Conservation (phyloP, 148 eudicot species). For the Diospyros lotus region DNA sequence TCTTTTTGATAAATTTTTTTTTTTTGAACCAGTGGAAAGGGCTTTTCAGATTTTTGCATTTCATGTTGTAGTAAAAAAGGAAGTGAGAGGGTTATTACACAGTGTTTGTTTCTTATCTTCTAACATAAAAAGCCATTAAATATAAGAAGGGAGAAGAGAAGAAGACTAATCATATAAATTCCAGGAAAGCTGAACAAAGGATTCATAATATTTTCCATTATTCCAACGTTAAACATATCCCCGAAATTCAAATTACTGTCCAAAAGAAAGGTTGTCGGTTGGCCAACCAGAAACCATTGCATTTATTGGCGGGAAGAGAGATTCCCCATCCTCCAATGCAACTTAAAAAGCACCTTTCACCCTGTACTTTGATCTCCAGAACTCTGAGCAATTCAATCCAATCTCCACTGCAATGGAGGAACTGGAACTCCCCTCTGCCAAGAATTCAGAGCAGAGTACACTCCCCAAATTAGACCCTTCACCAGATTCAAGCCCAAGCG, state of each 20-base stretch:
- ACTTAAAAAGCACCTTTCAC: neutral
- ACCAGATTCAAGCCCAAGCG: constrained; percentile 7
- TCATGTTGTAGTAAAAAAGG: too few species aligned
- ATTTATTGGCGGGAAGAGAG: constrained; percentile 24
- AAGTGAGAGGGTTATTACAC: too few species aligned
- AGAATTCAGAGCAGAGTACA: constrained; percentile 4
- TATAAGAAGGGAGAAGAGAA: too few species aligned
- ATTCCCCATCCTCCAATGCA: neutral
- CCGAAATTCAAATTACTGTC: neutral
- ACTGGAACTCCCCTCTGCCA: constrained; percentile 17
- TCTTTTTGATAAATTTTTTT: too few species aligned
- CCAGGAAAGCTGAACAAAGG: too few species aligned
- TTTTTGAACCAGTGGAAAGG: too few species aligned
- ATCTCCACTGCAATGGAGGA: constrained; percentile 19
- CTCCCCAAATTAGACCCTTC: constrained; percentile 5
- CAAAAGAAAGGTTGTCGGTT: constrained; percentile 11
- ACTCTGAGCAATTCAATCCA: too few species aligned
- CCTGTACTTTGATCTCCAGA: neutral
- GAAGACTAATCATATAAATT: too few species aligned
- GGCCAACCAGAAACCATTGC: constrained; percentile 16
- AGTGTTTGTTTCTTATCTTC: too few species aligned
- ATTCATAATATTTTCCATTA: too few species aligned
- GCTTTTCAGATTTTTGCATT: too few species aligned
- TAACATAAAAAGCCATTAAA: too few species aligned
- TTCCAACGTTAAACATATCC: neutral